Percentiles rank a stretch among this genome's conserved stretches.
These are phyloP conservation scores for Phytopythium kandeliae DNA, from an alignment of 352 stramenopile genomes.

Conservation along the genomic window DNA sequence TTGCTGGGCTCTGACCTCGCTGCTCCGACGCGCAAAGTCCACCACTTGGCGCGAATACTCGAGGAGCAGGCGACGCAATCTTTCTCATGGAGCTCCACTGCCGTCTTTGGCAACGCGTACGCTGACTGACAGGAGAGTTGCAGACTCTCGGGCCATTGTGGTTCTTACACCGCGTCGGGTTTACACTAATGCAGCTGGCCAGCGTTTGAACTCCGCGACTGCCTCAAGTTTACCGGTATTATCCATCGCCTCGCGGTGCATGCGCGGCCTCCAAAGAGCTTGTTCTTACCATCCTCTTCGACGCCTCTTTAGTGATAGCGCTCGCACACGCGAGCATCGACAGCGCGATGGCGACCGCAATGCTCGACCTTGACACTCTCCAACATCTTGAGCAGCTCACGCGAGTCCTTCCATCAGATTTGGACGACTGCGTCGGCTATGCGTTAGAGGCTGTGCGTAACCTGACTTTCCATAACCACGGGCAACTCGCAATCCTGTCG, in stretches of 20 bases:
- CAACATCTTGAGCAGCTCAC: constrained; percentile 26
- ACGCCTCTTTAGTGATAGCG: constrained; percentile 31
- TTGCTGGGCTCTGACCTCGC: neutral
- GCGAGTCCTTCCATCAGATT: constrained; percentile 11
- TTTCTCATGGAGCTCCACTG: constrained; percentile 22
- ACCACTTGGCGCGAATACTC: constrained; percentile 44
- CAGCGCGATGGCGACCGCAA: constrained; percentile 29
- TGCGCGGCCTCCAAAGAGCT: too few species aligned
- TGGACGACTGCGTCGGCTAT: constrained; percentile 15
- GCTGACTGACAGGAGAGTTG: neutral
- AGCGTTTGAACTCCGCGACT: constrained; percentile 44
- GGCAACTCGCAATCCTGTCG: constrained; percentile 7
- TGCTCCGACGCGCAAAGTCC: constrained; percentile 5
- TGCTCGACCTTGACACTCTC: constrained; percentile 26
- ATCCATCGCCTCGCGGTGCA: too few species aligned
- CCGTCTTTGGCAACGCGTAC: neutral
- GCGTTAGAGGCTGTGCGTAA: constrained; percentile 50
- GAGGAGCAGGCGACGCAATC: constrained; percentile 51
- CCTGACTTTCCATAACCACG: constrained; percentile 23
- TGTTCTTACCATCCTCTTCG: too few species aligned
- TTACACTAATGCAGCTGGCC: constrained; percentile 24
- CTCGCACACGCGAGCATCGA: constrained; percentile 62
- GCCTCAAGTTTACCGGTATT: constrained; percentile 43
- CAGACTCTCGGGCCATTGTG: neutral
- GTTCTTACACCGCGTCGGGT: neutral